Percentiles rank a stretch among this genome's conserved stretches.
Evolutionary conservation across 768 basidiomycete genomes (phyloP).

Genomic region (Collybia sp.): DNA sequence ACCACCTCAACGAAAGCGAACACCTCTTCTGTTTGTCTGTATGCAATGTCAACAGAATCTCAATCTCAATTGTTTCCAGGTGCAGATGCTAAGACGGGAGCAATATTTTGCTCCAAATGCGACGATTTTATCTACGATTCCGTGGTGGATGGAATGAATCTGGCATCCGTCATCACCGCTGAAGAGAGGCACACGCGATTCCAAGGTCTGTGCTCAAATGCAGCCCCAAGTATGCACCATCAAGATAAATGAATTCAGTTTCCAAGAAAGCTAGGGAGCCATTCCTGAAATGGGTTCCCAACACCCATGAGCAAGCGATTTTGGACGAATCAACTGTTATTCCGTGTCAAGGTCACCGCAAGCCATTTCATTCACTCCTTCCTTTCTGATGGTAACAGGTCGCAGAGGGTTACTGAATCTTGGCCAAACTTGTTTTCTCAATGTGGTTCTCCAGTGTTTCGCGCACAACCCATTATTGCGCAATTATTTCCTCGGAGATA

Average conservation of each 20-base stretch:
- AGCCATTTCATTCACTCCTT: background rate
- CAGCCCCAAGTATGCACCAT: background rate
- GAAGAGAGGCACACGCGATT: conserved; percentile 64
- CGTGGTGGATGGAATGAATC: conserved; percentile 40
- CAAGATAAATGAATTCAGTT: conserved; percentile 13
- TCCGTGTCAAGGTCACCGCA: conserved; percentile 68
- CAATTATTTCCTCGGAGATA: conserved; percentile 87
- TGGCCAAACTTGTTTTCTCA: conserved; percentile 92
- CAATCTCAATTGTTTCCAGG: conserved; percentile 34
- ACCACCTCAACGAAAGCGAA: conserved; percentile 50
- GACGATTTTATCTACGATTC: conserved; percentile 70
- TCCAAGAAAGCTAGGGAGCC: conserved; percentile 29
- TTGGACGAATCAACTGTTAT: conserved; percentile 48
- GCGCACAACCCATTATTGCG: conserved; percentile 86
- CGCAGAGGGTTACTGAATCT: conserved; percentile 85
- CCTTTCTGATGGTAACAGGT: conserved; percentile 31
- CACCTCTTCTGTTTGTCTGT: conserved; percentile 63
- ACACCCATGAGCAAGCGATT: conserved; percentile 29
- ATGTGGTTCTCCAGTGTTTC: conserved; percentile 85
- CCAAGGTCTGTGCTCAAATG: conserved; percentile 35
- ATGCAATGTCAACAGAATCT: background rate
- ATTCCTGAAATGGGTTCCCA: conserved; percentile 35
- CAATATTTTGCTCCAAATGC: conserved; percentile 69
- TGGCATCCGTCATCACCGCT: conserved; percentile 38
- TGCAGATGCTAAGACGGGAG: conserved; percentile 70